Evolutionary conservation across 2,329 filamentous ascomycete genomes (phyloP).

Genomic region (Sporothrix pseudoabietina): DNA sequence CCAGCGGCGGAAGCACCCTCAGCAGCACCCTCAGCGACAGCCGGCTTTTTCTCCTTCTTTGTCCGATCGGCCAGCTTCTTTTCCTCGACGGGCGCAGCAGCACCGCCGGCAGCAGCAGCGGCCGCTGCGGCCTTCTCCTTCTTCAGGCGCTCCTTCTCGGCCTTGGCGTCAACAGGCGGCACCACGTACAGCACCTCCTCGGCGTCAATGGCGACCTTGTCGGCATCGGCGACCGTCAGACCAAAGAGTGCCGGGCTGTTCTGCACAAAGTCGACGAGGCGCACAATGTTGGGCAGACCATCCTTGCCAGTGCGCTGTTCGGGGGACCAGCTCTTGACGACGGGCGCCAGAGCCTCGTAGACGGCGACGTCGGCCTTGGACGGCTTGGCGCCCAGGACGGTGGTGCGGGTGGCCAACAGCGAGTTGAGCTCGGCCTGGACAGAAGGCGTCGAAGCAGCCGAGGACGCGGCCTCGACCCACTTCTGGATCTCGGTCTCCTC

Average conservation of each 20-base stretch:
- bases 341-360: conserved; percentile 75
- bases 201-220: conserved; percentile 78
- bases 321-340: conserved; percentile 75
- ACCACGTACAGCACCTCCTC: conserved; percentile 84
- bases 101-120: conserved; percentile 55
- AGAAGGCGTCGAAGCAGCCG: conserved; percentile 54
- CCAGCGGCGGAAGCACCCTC: conserved; percentile 41
- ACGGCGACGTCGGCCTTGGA: conserved; percentile 83
- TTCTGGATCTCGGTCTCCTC: conserved; percentile 87
- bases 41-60: conserved; percentile 56
- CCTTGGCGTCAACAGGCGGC: conserved; percentile 86
- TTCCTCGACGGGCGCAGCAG: conserved; percentile 47
- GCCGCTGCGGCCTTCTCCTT: conserved; percentile 86
- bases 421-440: conserved; percentile 78
- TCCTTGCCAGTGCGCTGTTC: conserved; percentile 89
- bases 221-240: conserved; percentile 66
- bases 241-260: conserved; percentile 75
- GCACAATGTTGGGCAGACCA: conserved; percentile 87
- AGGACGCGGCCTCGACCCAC: conserved; percentile 79
- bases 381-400: conserved; percentile 84
- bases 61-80: conserved; percentile 61
- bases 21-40: conserved; percentile 33
- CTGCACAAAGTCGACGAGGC: conserved; percentile 92
- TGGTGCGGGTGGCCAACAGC: conserved; percentile 85
- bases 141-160: conserved; percentile 95